Evolutionary conservation across 2,329 filamentous ascomycete genomes (phyloP).

Genomic region (Lojkania enalia): DNA sequence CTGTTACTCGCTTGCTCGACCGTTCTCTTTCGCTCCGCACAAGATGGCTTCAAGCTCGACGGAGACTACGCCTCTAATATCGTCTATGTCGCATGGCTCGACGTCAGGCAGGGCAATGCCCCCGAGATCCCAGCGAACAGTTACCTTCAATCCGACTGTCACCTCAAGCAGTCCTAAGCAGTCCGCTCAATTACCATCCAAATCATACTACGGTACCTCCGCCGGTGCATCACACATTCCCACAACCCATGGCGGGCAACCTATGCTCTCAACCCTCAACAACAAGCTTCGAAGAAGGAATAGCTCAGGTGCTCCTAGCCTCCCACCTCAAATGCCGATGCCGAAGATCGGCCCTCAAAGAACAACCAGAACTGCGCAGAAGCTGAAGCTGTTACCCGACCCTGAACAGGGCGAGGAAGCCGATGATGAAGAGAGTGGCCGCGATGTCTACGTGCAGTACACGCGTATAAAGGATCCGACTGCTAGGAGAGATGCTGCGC

Average conservation of each 20-base stretch:
- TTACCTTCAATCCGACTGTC: constrained; percentile 73
- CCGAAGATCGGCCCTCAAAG: constrained; percentile 90
- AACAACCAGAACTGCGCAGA: constrained; percentile 94
- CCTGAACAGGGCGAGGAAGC: constrained; percentile 79
- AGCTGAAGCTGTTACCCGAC: constrained; percentile 94
- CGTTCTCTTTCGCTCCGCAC: constrained; percentile 1
- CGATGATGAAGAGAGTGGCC: constrained; percentile 82
- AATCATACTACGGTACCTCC: constrained; percentile 32
- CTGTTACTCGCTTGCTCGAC: too few species aligned
- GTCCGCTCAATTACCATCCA: constrained; percentile 36
- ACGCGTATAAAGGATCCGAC: constrained; percentile 97
- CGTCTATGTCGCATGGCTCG: constrained; percentile 35
- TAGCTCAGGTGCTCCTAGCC: constrained; percentile 69
- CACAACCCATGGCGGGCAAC: constrained; percentile 46
- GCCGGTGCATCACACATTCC: constrained; percentile 29
- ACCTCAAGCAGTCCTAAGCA: constrained; percentile 48
- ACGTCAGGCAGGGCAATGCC: constrained; percentile 23
- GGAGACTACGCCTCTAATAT: constrained; percentile 44
- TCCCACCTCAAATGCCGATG: constrained; percentile 45
- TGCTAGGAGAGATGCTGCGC: constrained; percentile 85
- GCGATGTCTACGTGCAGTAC: constrained; percentile 97
- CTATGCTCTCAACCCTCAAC: constrained; percentile 73
- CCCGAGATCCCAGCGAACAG: constrained; percentile 59
- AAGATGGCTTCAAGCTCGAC: constrained; percentile 41
- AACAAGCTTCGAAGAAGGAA: constrained; percentile 85